Evolutionary conservation across 140 eudicot species (phyloP), one percentile per base, ranked within the genome.

Genomic region (Eryngium alpinum): DNA sequence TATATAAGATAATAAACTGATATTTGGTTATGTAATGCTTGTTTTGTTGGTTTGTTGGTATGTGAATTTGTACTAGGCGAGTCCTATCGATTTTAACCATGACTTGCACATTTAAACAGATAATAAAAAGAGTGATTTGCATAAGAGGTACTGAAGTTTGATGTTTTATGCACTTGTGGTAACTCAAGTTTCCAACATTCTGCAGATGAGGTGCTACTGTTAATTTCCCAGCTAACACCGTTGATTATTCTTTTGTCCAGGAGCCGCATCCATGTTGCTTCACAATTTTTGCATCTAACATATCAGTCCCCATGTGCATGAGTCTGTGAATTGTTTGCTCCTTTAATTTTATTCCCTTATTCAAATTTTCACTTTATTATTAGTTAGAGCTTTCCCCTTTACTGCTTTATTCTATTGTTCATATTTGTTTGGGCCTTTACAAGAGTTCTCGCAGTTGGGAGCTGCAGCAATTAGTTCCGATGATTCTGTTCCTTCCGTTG

Each of bases 391-490:
- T 79, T n/a, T 52, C 2, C 50, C 62, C 70, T 27, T 75, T 75
- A 10, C 76, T 76, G 59, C 82, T 79, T 71, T 80, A 81, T 84
- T 67, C 62, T 50, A 85, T 89, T 83, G 84, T 87, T 94, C 86
- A 95, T 88, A 46, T 86, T 76, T 81, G 82, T 44, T 85, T 88
- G 88, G 87, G 83, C 87, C 87, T 93, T 88, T 86, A 89, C 91
- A 95, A 92, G 99, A 93, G 98, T 89, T 84, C 89, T 91, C 91
- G 94, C 98, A 96, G 99, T 93, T 96, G 88, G 99, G 99, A 90
- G 99, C 99, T 81, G 97, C 97, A 84, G 92, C 97, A 32, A 86
- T 93, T 80, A 84, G 89, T 96, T 76, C 90, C 10, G 94, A 91
- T 78, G 96, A 88, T 77, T 90, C 96, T 57, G 84, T 89, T 80